Evolutionary conservation across 371 early-diverging fungal genomes (phyloP).

Genomic region (Mucor irregularis): DNA sequence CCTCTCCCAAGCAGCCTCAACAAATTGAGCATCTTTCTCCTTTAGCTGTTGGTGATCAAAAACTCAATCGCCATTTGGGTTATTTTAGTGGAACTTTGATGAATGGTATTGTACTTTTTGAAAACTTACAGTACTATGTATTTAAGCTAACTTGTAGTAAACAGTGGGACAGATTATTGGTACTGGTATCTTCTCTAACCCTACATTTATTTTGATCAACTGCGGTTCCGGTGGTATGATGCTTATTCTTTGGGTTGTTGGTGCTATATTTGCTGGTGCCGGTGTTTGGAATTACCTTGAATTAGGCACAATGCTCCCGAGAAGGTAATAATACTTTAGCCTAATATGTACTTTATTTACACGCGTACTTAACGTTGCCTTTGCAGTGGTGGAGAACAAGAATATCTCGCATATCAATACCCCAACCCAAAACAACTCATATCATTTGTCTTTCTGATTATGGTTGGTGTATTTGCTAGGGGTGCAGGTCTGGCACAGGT

Average conservation of each 20-base stretch:
- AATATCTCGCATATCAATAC: slow-evolving; percentile 27
- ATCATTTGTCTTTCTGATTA: slow-evolving; percentile 27
- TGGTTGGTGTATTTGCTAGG: slow-evolving; percentile 19
- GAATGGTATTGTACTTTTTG: slow-evolving; percentile 14
- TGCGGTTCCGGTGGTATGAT: slow-evolving; percentile 43
- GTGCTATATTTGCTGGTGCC: slow-evolving; percentile 26
- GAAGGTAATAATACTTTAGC: slow-evolving; percentile 2
- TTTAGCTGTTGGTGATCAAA: slow-evolving; percentile 29
- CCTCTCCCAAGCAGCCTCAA: too few species aligned
- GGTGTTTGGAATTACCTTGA: slow-evolving; percentile 36
- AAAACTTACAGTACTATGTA: not conserved
- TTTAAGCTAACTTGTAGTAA: too few species aligned
- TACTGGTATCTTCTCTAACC: slow-evolving; percentile 40
- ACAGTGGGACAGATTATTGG: slow-evolving; percentile 32
- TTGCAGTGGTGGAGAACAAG: slow-evolving; percentile 29
- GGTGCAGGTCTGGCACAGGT: slow-evolving; percentile 30
- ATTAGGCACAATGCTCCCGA: slow-evolving; percentile 28
- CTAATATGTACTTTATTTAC: not conserved
- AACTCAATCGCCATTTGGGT: slow-evolving; percentile 21
- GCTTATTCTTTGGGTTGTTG: slow-evolving; percentile 29
- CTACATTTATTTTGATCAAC: slow-evolving; percentile 22
- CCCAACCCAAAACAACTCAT: slow-evolving; percentile 23
- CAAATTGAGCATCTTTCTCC: slow-evolving; percentile 20
- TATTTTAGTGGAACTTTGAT: slow-evolving; percentile 30
- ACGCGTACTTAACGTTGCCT: not conserved